Evolutionary conservation across 2,329 filamentous ascomycete species (phyloP), one percentile per base, ranked within the genome.

Genomic region (Monilinia vaccinii-corymbosi): DNA sequence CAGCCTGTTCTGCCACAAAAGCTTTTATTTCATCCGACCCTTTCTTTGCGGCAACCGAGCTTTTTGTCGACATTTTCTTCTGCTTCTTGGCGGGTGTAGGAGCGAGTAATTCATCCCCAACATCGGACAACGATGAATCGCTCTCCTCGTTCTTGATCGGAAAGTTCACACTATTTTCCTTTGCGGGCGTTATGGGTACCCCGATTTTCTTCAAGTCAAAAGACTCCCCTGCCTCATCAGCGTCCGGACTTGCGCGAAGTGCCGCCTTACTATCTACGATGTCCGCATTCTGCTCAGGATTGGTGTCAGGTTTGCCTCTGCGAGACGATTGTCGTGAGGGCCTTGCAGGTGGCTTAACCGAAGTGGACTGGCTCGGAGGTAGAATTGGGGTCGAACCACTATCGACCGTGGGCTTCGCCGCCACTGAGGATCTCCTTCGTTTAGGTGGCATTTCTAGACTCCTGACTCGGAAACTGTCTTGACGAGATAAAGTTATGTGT

Each of bases 21-120:
- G 65, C 67, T 48, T 71, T 70, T 49, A 70, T 71, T 47, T 70
- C 69, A 60, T 71, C 68, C 1, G 66, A 67, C 7, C 64, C 70
- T 50, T 70, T 71, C 61, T 71, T 71, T 2, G 70, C 70, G 53
- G 69, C 64, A 53, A 69, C 59, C 2, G 68, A 70, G 46, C 67
- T 71, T 52, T 71, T 71, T 1, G 67, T 70, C 13, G 69, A 65
- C 11, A 51, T 51, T 40, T 68, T 71, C 60, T 64, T 70, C 31
- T 55, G 59, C 38, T 68, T 69, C 61, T 69, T 69, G n/a, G 58
- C 57, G 28, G 63, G 62, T 8, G 60, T 60, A 10, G 63, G 18
- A 1, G 28, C 25, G 9, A 49, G 48, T 16, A 44, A 44, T 21
- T 58, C 32, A 3, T 51, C 55, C 18, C 60, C 60, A 16, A 63